Base-by-base conservation (phyloP, 2,329 filamentous ascomycete genomes). In the Ceratocystis destructans region DNA sequence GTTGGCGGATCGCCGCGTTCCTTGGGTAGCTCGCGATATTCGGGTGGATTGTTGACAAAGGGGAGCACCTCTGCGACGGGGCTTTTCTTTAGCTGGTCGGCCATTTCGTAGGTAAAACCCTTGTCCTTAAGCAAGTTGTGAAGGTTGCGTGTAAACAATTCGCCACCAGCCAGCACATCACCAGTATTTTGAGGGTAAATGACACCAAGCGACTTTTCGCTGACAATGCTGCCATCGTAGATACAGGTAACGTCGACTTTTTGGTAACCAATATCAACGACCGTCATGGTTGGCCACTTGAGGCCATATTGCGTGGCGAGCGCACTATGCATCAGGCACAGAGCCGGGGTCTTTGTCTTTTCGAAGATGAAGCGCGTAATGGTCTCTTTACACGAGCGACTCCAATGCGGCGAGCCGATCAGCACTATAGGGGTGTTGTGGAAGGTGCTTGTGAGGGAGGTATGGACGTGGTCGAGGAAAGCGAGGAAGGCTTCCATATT, bases 341-440 rank as follows among this genome's bases (percentile, higher is more conserved):
- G 88, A 0, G 90, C 91, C 0, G 94, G 94, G 0, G 90, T 94
- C 78, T 93, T 94, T 73, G 96, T 96, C 77, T 94, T 95, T 76
- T 99, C 94, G 72, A 99, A 99, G 70, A 97, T 85, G 79, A 96
- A 99, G 69, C 94, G 90, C 15, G 92, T 89, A 70, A 99, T 87
- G 48, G 83, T 83, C 76, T 97, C 93, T 73, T 87, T 87, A 75
- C 96, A 91, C 69, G 88, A 87, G 7, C 88, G 85, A 3, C 90
- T 91, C 93, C 94, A 99, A 71, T 87, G 87, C 3, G 94, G 92
- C 71, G 96, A 89, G 6, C 88, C 84, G 76, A 97, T 88, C 69
- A 99, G 84, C 74, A 97, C 82, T 70, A 99, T 90, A 1, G 94
- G 92, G 0, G 93, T 96, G 77, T 96, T 96, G 77, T 97, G 94